phyloP scores from a whole-genome alignment of 768 basidiomycete species.

The Agaricus bisporus region DNA sequence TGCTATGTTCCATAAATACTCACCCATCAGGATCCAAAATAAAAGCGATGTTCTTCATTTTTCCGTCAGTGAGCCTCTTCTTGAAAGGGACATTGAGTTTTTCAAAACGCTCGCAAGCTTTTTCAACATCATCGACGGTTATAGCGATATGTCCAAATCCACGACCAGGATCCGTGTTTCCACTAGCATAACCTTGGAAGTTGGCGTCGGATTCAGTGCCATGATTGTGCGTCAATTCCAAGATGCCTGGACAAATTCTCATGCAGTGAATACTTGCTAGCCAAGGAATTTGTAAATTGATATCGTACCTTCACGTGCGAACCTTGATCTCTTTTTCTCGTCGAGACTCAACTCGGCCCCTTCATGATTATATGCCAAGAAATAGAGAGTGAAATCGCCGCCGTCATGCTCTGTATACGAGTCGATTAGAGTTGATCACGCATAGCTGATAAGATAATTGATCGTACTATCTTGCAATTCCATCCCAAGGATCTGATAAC shows the following conservation, averaged over 20 bases:
- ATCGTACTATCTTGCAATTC: conserved; percentile 53
- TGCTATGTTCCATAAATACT: conserved; percentile 10
- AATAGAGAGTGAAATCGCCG: conserved; percentile 72
- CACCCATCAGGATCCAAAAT: conserved; percentile 83
- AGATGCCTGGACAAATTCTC: conserved; percentile 43
- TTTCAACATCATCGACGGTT: conserved; percentile 75
- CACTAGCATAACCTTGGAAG: conserved; percentile 80
- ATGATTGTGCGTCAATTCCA: conserved; percentile 87
- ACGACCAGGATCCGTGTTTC: conserved; percentile 77
- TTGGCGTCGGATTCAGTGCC: conserved; percentile 76
- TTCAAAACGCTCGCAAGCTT: conserved; percentile 81
- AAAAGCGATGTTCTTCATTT: conserved; percentile 82
- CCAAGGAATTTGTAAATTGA: neutral
- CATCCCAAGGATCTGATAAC: conserved; percentile 61
- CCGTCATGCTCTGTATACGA: conserved; percentile 41
- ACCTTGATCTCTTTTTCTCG: conserved; percentile 43
- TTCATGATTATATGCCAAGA: conserved; percentile 74
- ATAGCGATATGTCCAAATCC: conserved; percentile 90
- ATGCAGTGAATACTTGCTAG: neutral
- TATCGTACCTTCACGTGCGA: conserved; percentile 59
- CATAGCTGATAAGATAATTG: neutral
- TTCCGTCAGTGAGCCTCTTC: conserved; percentile 82
- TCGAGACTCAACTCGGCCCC: conserved; percentile 43
- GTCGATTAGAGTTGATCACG: conserved; percentile 5
- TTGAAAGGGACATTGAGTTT: conserved; percentile 76